Evolutionary conservation across 805 yeast species (phyloP), one percentile per base, ranked within the genome.

Genomic region (Yarrowia sp.): DNA sequence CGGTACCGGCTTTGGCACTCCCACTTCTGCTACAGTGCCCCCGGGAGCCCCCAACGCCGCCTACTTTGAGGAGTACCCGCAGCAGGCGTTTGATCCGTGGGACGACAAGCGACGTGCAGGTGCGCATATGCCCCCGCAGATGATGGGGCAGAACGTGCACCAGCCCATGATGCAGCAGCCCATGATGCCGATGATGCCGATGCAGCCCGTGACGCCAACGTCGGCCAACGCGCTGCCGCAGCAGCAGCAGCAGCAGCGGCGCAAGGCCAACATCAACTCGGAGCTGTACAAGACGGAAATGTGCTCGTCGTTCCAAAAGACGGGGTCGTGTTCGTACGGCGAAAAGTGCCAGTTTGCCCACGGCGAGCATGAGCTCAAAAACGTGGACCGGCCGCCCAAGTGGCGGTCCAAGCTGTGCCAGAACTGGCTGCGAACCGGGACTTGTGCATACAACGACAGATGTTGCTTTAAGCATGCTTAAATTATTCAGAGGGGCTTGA

Each of bases 311-410:
- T 92, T 81, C 74, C 83, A 85, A 72, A 85, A 83, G 70, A 82
- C 84, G 68, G 85, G 86, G 28, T 72, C 75, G 61, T 92, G 98
- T 74, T 96, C 96, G 14, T 92, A 92, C 74, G 96, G 96, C 1
- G 82, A 83, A 69, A 92, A 92, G 78, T 92, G 98, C 75, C 97
- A 92, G 77, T 92, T 92, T 81, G 97, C 97, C 6, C 98, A 92
- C 73, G 97, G 98, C 17, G 80, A 83, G 43, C 77, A 82, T 64
- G 97, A 92, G 75, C 79, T 92, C 70, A 90, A 90, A 74, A 70
- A 76, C 11, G 86, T 90, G 50, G 87, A 85, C 67, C 81, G 93
- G 67, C 87, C 92, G 10, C 84, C 86, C 64, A 92, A 91, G 73
- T 92, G 93, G 88, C 85, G 96, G 73, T 89, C 96, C 13, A 92